phyloP scores from a whole-genome alignment of 139 green algal genomes.

The Coelastrella sp. region DNA sequence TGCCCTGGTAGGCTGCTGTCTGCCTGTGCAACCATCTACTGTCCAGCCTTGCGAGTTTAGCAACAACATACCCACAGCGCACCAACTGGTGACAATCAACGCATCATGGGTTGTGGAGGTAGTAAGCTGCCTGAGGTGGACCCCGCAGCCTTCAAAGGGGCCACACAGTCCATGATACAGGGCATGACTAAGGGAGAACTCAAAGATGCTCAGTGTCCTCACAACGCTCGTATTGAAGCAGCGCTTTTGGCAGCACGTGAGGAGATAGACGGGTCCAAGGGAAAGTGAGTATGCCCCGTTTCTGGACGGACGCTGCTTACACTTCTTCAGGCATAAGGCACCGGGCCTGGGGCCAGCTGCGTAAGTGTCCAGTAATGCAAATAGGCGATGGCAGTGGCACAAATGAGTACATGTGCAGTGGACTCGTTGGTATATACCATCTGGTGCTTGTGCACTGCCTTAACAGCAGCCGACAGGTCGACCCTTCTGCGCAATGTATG shows the following conservation, averaged over 20 bases:
- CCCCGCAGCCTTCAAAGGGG: not conserved
- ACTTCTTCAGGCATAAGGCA: too few relatives aligned
- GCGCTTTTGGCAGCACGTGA: not conserved
- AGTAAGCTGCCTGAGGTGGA: not conserved
- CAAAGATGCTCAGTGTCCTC: conserved; percentile 3
- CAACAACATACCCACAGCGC: too few relatives aligned
- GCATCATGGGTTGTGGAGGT: conserved; percentile 11
- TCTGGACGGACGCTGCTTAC: too few relatives aligned
- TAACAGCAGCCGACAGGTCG: not conserved
- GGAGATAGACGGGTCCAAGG: conserved; percentile 19
- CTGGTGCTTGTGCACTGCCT: not conserved
- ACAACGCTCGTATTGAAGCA: conserved; percentile 35
- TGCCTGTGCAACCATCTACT: not conserved
- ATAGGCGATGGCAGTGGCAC: too few relatives aligned
- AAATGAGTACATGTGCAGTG: too few relatives aligned
- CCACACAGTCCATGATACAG: conserved; percentile 10
- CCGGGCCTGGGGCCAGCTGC: too few relatives aligned
- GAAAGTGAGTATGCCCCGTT: conserved; percentile 1
- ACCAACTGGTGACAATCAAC: too few relatives aligned
- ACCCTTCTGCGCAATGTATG: too few relatives aligned
- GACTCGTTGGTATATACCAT: too few relatives aligned
- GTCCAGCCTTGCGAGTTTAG: too few relatives aligned
- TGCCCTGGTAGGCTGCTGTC: not conserved
- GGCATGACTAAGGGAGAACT: conserved; percentile 41
- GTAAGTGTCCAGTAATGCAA: too few relatives aligned